These are phyloP conservation scores for Tricholoma bakamatsutake DNA, from an alignment of 768 basidiomycete genomes.

Conservation along the genomic window DNA sequence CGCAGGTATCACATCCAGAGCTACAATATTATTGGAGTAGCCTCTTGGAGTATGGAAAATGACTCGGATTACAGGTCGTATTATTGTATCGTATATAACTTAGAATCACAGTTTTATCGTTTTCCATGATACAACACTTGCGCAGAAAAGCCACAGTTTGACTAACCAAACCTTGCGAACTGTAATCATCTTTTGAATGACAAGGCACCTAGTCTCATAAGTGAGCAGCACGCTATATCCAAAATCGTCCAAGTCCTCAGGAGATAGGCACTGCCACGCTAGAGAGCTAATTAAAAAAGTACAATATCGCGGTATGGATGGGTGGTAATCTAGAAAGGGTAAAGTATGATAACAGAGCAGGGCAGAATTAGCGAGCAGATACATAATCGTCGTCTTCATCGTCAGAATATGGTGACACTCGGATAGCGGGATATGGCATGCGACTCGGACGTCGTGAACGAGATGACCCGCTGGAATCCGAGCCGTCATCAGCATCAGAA, in stretches of 20 bases:
- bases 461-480: constrained; percentile 23
- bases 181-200: no score
- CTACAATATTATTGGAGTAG: background rate
- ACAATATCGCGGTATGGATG: constrained; percentile 1
- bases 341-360: background rate
- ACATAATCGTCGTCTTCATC: constrained; percentile 36
- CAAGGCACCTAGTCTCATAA: no score
- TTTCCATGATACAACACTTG: no score
- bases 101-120: background rate
- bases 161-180: no score
- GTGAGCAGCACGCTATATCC: no score
- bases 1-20: background rate
- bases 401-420: constrained; percentile 39
- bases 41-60: background rate
- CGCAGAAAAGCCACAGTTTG: no score
- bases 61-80: background rate
- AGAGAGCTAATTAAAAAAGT: no score
- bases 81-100: background rate
- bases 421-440: constrained; percentile 34
- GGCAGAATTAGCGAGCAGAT: constrained; percentile 26
- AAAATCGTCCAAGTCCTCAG: no score
- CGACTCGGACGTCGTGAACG: constrained; percentile 12
- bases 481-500: constrained; percentile 26
- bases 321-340: background rate
- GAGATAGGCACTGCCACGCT: no score